phyloP scores from a whole-genome alignment of 176 grass and related monocot species.

The Leersia perrieri region DNA sequence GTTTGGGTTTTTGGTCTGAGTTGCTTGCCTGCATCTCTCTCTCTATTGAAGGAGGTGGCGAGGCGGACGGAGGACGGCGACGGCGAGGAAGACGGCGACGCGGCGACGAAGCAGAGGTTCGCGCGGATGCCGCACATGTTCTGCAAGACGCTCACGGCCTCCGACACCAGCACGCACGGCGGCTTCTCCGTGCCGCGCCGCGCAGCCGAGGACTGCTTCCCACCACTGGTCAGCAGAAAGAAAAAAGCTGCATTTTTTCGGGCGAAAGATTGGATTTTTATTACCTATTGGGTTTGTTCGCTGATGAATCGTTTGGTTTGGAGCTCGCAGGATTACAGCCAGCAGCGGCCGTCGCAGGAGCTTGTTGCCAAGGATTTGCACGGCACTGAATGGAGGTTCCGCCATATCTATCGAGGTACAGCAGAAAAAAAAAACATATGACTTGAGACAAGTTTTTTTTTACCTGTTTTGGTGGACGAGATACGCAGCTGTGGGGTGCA shows the following conservation, averaged over 20 bases:
- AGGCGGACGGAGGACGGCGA: constrained; percentile 41
- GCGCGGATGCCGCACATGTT: constrained; percentile 92
- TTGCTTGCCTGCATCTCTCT: not conserved
- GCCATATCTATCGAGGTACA: constrained; percentile 92
- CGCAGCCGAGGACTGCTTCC: constrained; percentile 98
- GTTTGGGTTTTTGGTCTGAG: not conserved
- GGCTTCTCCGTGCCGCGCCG: constrained; percentile 97
- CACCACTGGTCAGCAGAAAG: constrained; percentile 58
- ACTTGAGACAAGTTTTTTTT: not conserved
- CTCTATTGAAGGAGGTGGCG: constrained; percentile 25
- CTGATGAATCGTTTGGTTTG: constrained; percentile 22
- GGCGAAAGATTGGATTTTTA: not conserved
- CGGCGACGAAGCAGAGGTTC: constrained; percentile 37
- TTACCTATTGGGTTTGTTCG: not conserved
- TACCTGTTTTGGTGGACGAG: not conserved
- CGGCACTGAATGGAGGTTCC: constrained; percentile 87
- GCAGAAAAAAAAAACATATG: not conserved
- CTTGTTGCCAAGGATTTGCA: constrained; percentile 97
- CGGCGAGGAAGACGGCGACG: constrained; percentile 51
- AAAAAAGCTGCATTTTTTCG: not conserved
- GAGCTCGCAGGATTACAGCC: constrained; percentile 71
- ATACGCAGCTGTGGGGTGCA: not conserved
- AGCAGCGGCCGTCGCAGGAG: constrained; percentile 95
- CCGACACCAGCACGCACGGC: constrained; percentile 95
- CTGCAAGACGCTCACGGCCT: constrained; percentile 97